Percentiles rank a stretch among this genome's conserved stretches.
Conservation (phyloP, 495 filamentous ascomycete genomes). For the Xylaria intraflava region DNA sequence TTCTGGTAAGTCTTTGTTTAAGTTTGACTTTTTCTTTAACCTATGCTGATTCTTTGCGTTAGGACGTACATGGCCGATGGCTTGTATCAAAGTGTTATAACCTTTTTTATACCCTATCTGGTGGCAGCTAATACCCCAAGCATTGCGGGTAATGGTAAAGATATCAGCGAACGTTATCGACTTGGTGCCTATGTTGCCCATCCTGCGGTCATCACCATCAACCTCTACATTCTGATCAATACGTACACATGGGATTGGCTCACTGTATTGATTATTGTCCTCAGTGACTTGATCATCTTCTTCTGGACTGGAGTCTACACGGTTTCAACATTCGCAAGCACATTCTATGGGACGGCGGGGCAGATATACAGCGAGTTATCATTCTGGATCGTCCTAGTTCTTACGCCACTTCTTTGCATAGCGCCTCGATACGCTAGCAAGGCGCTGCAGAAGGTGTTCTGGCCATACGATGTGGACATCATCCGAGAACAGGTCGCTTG, state of each 20-base stretch:
- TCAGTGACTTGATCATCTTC: constrained; percentile 85
- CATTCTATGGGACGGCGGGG: constrained; percentile 70
- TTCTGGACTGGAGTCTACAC: constrained; percentile 96
- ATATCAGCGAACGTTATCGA: constrained; percentile 66
- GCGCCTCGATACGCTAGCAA: constrained; percentile 83
- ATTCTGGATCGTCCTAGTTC: constrained; percentile 77
- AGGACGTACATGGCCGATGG: constrained; percentile 96
- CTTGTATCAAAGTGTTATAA: constrained; percentile 85
- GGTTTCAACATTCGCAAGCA: constrained; percentile 42
- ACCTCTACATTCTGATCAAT: constrained; percentile 91
- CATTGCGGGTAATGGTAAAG: constrained; percentile 59
- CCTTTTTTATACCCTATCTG: constrained; percentile 87
- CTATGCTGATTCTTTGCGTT: constrained; percentile 20
- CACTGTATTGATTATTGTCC: constrained; percentile 66
- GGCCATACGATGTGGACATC: constrained; percentile 90
- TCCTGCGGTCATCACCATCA: constrained; percentile 77
- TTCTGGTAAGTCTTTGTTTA: constrained; percentile 67
- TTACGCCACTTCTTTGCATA: constrained; percentile 71
- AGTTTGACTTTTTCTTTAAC: neutral
- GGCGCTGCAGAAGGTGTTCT: constrained; percentile 82
- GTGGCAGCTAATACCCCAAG: constrained; percentile 63
- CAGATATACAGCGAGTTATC: constrained; percentile 73
- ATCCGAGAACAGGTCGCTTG: constrained; percentile 82
- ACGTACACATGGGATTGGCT: constrained; percentile 98
- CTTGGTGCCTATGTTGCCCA: constrained; percentile 78